Base-by-base conservation (phyloP, 495 filamentous ascomycete genomes). In the Penicillium herquei region DNA sequence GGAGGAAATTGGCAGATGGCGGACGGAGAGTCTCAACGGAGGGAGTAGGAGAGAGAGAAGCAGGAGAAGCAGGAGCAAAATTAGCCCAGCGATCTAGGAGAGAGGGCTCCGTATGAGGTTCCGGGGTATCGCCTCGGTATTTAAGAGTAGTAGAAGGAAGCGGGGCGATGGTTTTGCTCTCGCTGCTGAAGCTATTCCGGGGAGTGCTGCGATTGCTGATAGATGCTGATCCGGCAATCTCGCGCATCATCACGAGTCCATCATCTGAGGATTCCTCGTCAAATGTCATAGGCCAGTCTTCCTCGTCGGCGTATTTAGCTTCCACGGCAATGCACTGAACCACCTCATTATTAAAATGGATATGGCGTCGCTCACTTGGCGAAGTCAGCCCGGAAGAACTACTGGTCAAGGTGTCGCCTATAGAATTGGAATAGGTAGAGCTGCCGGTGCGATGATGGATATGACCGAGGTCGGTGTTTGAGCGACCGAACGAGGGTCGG, bases 241-340 rank as follows among this genome's bases (percentile, higher is more conserved):
- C 79, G 75, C 87, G 90, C 88, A 96, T 96, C 81, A 94, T 88
- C 56, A 95, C 81, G n/a, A 86, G 73, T 18, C 84, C 90, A 64
- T 95, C 90, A 52, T 85, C 84, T 6, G 86, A 86, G 47, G 81
- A 84, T 42, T 88, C 86, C 17, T 84, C 81, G 16, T 78, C 76
- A 18, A 79, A 75, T 41, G 63, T 70, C 44, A 66, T 59, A 49
- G 73, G 74, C 57, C 69, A 71, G 17, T 70, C 70, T 10, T 86
- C 82, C 12, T 91, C 88, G 7, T 92, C 21, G 21, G 21, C 88
- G 5, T 86, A 85, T 63, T 94, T 92, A 51, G 83, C 78, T 26
- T 98, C 92, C 21, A 98, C 87, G 4, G 94, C 94, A 49, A 97
- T 97, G 64, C 92, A 97, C 66, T 98, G 93, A 63, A 91, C 85